phyloP scores from a whole-genome alignment of 106 monocot genomes.

The Alisma plantagoaquatica region DNA sequence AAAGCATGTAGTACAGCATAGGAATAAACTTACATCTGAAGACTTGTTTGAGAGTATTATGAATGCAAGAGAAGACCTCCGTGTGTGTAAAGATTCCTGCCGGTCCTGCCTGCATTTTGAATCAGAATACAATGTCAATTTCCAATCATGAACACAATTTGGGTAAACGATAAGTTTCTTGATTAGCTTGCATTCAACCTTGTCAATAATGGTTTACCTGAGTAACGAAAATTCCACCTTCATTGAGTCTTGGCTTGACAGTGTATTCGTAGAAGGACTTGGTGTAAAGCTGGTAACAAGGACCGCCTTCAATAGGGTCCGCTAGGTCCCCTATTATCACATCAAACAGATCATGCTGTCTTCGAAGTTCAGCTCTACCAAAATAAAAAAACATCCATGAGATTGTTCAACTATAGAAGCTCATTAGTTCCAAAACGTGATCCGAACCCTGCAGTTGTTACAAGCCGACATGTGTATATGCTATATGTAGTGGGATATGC shows the following conservation, averaged over 20 bases:
- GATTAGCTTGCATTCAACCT: too few species aligned
- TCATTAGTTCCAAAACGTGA: too few species aligned
- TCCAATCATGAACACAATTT: too few species aligned
- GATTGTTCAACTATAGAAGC: too few species aligned
- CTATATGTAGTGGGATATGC: too few species aligned
- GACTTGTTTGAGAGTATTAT: slow-evolving; percentile 67
- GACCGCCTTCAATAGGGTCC: slow-evolving; percentile 80
- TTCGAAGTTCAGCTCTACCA: slow-evolving; percentile 49
- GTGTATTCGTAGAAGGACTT: slow-evolving; percentile 66
- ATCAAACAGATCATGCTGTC: slow-evolving; percentile 54
- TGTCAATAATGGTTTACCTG: slow-evolving; percentile 30
- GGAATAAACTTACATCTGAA: slow-evolving; percentile 48
- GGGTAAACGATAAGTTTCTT: too few species aligned
- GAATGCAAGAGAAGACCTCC: slow-evolving; percentile 69
- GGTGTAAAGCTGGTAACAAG: slow-evolving; percentile 84
- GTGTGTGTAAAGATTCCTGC: slow-evolving; percentile 77
- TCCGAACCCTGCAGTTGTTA: too few species aligned
- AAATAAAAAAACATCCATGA: neutral
- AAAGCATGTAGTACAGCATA: neutral
- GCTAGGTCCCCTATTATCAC: slow-evolving; percentile 74
- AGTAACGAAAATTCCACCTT: slow-evolving; percentile 59
- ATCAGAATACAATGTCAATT: neutral
- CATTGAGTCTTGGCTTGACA: slow-evolving; percentile 51
- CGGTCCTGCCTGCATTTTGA: slow-evolving; percentile 45
- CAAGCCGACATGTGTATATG: too few species aligned